These are phyloP conservation scores for Citrullus colocynthis DNA, from an alignment of 306 rosid species.

Conservation along the genomic window DNA sequence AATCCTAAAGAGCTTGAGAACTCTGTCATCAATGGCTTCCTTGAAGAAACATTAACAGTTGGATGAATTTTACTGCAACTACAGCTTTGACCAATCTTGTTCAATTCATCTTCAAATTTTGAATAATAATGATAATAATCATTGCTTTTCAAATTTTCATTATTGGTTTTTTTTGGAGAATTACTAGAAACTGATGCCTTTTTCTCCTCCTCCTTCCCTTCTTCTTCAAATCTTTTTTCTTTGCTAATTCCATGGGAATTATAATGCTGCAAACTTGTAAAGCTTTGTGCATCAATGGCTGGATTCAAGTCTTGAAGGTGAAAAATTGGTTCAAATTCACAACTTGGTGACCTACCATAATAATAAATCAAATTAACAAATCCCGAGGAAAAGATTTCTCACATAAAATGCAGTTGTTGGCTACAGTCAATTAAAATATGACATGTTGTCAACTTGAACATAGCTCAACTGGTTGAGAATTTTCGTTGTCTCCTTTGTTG, in stretches of 20 bases:
- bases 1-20: background rate
- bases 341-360: background rate
- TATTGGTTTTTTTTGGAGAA: background rate
- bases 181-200: background rate
- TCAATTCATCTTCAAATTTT: background rate
- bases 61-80: slow-evolving; percentile 66
- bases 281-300: background rate
- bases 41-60: slow-evolving; percentile 37
- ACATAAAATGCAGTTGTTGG: background rate
- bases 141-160: background rate
- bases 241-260: background rate
- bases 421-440: too few species aligned
- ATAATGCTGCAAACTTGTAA: background rate
- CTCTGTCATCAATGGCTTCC: background rate
- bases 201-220: background rate
- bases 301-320: slow-evolving; percentile 24
- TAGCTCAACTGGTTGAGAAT: too few species aligned
- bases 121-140: background rate
- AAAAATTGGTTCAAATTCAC: background rate
- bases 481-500: too few species aligned
- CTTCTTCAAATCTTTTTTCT: background rate
- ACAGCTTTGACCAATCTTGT: slow-evolving; percentile 17
- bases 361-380: background rate
- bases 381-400: background rate
- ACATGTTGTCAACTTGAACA: background rate